phyloP scores from a whole-genome alignment of 352 stramenopile species.

The Phytopythium cucurbitacearum region DNA sequence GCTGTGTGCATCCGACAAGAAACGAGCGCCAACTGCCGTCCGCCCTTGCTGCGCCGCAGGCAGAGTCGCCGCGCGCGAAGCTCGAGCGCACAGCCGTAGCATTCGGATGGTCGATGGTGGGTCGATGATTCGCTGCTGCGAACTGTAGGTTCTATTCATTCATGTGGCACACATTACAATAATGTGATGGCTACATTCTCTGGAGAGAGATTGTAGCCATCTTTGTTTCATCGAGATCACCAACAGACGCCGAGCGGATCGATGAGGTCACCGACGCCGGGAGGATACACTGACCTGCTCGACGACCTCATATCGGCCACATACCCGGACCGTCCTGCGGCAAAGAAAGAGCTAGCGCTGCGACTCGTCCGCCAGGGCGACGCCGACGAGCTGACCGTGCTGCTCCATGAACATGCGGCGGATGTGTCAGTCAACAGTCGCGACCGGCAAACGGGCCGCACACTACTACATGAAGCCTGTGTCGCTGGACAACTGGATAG shows the following conservation, averaged over 20 bases:
- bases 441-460: conserved; percentile 26
- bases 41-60: conserved; percentile 17
- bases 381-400: conserved; percentile 14
- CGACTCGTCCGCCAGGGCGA: conserved; percentile 27
- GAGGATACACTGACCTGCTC: conserved; percentile 32
- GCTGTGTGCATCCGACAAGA: conserved; percentile 7
- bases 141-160: too few species aligned
- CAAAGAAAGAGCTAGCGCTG: conserved; percentile 11
- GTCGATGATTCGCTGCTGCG: too few species aligned
- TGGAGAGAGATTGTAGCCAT: too few species aligned
- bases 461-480: conserved; percentile 62
- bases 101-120: neutral
- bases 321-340: neutral
- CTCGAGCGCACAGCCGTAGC: neutral
- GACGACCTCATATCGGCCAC: conserved; percentile 36
- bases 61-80: conserved; percentile 1
- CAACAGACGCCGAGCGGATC: too few species aligned
- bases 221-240: too few species aligned
- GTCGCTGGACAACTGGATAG: conserved; percentile 41
- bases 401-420: conserved; percentile 12
- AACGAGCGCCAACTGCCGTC: conserved; percentile 5
- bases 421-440: conserved; percentile 34
- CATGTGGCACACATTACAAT: too few species aligned
- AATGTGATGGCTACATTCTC: too few species aligned
- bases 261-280: conserved; percentile 4